A percentile compares a stretch with the other conserved stretches of the same genome.
phyloP scores from a whole-genome alignment of 352 stramenopile genomes.

The Globisporangium orthogonon region DNA sequence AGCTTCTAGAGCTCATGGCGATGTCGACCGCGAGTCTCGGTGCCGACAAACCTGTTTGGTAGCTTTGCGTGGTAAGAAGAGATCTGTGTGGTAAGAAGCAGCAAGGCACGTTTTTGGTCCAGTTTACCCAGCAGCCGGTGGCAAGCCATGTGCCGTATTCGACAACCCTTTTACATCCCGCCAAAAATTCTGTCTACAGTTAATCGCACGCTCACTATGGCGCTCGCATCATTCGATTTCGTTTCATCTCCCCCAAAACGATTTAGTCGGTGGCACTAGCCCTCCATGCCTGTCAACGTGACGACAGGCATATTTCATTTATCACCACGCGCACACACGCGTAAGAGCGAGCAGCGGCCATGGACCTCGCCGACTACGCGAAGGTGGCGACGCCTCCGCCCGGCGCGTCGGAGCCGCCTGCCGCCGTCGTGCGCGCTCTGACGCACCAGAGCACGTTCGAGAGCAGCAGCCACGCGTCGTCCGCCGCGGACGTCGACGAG shows the following conservation, averaged over 20 bases:
- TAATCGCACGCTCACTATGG: background rate
- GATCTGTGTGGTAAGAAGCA: background rate
- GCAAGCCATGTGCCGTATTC: background rate
- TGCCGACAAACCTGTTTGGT: too few relatives aligned
- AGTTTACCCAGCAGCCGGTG: background rate
- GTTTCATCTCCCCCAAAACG: background rate
- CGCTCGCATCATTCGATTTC: background rate
- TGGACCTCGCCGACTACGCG: slow-evolving; percentile 14
- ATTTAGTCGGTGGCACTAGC: background rate
- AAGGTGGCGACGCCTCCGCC: slow-evolving; percentile 40
- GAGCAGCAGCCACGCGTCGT: slow-evolving; percentile 16
- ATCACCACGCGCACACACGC: background rate
- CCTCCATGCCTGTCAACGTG: background rate
- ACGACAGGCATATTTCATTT: background rate
- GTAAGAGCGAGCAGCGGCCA: too few relatives aligned
- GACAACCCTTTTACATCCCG: background rate
- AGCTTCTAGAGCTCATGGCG: too few relatives aligned
- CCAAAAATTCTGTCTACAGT: background rate
- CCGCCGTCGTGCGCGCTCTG: slow-evolving; percentile 5
- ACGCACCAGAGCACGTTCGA: slow-evolving; percentile 32
- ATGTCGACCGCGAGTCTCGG: too few relatives aligned
- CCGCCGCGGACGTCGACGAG: slow-evolving; percentile 13
- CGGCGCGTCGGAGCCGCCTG: background rate
- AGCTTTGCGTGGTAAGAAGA: too few relatives aligned
- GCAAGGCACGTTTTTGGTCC: too few relatives aligned